Evolutionary conservation across 2,329 filamentous ascomycete species (phyloP).

Genomic region (Clonostachys byssicola): DNA sequence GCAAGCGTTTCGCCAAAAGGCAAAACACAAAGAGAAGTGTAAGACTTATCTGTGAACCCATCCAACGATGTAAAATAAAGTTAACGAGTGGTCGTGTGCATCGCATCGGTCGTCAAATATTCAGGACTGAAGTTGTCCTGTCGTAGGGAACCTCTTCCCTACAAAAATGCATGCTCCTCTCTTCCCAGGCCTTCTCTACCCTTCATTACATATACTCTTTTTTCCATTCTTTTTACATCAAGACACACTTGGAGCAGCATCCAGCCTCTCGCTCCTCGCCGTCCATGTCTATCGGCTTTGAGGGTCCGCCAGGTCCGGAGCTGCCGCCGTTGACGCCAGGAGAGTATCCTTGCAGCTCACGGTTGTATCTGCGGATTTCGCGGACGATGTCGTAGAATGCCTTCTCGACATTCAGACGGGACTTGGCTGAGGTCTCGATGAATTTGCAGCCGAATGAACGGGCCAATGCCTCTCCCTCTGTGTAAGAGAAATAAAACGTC

Average conservation of each 20-base stretch:
- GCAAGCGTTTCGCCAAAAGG: too few relatives aligned
- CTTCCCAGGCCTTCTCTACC: neutral
- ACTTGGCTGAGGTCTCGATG: conserved; percentile 98
- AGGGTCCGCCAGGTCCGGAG: conserved; percentile 56
- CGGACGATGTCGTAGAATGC: conserved; percentile 98
- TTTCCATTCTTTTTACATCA: conserved; percentile 57
- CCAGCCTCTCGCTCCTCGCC: conserved; percentile 64
- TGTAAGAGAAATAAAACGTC: conserved; percentile 6
- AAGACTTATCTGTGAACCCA: too few relatives aligned
- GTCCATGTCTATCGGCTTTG: conserved; percentile 76
- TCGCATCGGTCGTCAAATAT: too few relatives aligned
- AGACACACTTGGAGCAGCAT: conserved; percentile 81
- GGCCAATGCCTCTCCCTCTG: conserved; percentile 88
- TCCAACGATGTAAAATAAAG: too few relatives aligned
- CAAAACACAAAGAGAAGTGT: too few relatives aligned
- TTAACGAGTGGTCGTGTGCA: too few relatives aligned
- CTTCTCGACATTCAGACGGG: conserved; percentile 95
- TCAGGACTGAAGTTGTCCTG: too few relatives aligned
- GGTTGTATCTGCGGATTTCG: conserved; percentile 97
- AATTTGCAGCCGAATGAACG: conserved; percentile 93
- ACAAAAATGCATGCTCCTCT: too few relatives aligned
- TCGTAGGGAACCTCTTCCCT: too few relatives aligned
- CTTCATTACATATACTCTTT: conserved; percentile 1
- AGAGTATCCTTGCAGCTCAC: conserved; percentile 89
- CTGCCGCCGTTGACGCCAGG: conserved; percentile 59